Percentiles rank a stretch among this genome's conserved stretches.
These are phyloP conservation scores for Phlyctochytrium bullatum DNA, from an alignment of 192 early-diverging fungal genomes.

Conservation along the genomic window DNA sequence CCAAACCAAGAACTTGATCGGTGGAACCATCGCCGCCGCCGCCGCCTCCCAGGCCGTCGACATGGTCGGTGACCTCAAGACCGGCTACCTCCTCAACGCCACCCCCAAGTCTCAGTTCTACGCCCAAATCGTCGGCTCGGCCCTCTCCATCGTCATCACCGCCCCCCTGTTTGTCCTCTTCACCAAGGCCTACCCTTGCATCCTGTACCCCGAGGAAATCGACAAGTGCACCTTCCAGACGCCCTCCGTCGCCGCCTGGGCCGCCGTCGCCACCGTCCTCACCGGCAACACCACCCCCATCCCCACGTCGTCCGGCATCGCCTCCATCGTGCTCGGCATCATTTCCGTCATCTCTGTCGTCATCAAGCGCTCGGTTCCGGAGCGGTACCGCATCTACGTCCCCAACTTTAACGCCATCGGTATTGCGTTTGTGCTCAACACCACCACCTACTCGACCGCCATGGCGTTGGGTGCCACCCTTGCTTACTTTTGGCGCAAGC, in stretches of 20 bases:
- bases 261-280: slow-evolving; percentile 19
- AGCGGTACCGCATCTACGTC: slow-evolving; percentile 45
- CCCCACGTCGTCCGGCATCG: slow-evolving; percentile 29
- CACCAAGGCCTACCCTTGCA: slow-evolving; percentile 63
- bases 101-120: slow-evolving; percentile 81
- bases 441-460: slow-evolving; percentile 20
- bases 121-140: slow-evolving; percentile 76
- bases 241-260: slow-evolving; percentile 44
- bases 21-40: slow-evolving; percentile 70
- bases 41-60: slow-evolving; percentile 67
- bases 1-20: slow-evolving; percentile 69
- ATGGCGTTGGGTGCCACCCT: slow-evolving; percentile 30
- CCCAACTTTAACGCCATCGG: slow-evolving; percentile 55
- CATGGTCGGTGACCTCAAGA: slow-evolving; percentile 80
- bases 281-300: slow-evolving; percentile 28
- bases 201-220: too few relatives aligned
- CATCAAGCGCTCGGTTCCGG: slow-evolving; percentile 47
- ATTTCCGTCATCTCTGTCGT: slow-evolving; percentile 43
- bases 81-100: slow-evolving; percentile 76
- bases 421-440: slow-evolving; percentile 27
- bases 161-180: slow-evolving; percentile 62
- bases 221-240: slow-evolving; percentile 41
- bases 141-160: slow-evolving; percentile 58
- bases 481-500: slow-evolving; percentile 18
- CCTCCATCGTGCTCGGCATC: slow-evolving; percentile 39